Base-by-base conservation (phyloP, 768 basidiomycete genomes). In the Gelatoporia subvermispora region DNA sequence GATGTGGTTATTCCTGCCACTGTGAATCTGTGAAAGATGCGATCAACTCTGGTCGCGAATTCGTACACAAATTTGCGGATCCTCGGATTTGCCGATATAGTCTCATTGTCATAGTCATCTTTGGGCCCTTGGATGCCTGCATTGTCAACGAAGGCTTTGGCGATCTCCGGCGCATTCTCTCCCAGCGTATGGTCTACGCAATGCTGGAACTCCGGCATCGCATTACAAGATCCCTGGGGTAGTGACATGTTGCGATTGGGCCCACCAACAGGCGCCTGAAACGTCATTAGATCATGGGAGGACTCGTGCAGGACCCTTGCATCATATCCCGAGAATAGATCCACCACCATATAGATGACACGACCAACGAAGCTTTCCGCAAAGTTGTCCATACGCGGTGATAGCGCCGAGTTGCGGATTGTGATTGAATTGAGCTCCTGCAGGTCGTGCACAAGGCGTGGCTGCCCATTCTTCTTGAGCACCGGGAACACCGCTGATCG, bases 1-100 rank as follows among this genome's bases (percentile, higher is more conserved):
- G 69, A 69, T 0, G 62, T 60, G 0, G 69, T 71, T 0, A 65
- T 52, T 0, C 70, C 66, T 0, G 67, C 60, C 4, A 41, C 41
- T 13, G 57, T 54, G 4, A 70, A 48, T 0, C 58, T 47, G 0
- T 31, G 50, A 0, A 69, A 36, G 35, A 67, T 53, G 0, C 56
- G 47, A 41, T 68, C 57, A 1, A 70, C 22, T 4, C 41, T 56
- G 0, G 49, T 25, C 1, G 53, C 46, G 42, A 63, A 63, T 41
- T 66, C 64, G 45, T 52, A 70, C 0, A 69, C 50, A 45, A 59
- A 68, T 18, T 51, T 41, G 28, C 64, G 43, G 18, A 72, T 66
- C 0, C 54, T 51, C 8, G 60, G 18, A 43, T 61, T 48, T 15
- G 41, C 35, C 0, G 40, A 18, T n/a, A 63, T 56, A 0, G 53